Conservation (phyloP, 2,329 filamentous ascomycete genomes). For the Pseudonectria buxi region DNA sequence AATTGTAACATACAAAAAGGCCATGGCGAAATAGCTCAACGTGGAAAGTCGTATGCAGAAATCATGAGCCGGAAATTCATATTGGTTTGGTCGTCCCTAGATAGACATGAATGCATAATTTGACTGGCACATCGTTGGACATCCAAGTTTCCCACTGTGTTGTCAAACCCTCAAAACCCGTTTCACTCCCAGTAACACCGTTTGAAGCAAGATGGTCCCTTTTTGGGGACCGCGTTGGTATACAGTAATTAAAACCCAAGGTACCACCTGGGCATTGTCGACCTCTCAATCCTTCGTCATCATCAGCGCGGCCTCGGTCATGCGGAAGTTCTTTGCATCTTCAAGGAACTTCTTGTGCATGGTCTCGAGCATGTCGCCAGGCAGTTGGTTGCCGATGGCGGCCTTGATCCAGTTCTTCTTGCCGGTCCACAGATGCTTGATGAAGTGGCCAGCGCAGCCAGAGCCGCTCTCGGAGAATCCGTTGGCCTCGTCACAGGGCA, state of each 20-base stretch:
- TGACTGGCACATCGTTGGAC: slow-evolving; percentile 9
- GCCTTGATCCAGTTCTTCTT: slow-evolving; percentile 34
- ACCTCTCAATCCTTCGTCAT: slow-evolving; percentile 15
- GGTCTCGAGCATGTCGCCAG: slow-evolving; percentile 28
- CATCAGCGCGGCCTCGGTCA: slow-evolving; percentile 31
- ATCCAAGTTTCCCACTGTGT: slow-evolving; percentile 17
- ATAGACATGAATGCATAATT: slow-evolving; percentile 4
- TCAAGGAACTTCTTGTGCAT: slow-evolving; percentile 30
- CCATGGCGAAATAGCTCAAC: too few relatives aligned
- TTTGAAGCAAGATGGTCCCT: slow-evolving; percentile 13
- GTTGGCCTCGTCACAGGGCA: slow-evolving; percentile 37
- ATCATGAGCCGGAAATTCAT: slow-evolving; percentile 5
- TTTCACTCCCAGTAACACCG: slow-evolving; percentile 11
- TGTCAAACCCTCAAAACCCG: slow-evolving; percentile 12
- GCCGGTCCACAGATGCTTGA: slow-evolving; percentile 38
- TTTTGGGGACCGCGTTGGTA: slow-evolving; percentile 12
- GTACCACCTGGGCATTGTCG: slow-evolving; percentile 12
- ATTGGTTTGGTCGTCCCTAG: slow-evolving; percentile 8
- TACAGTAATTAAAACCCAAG: slow-evolving; percentile 22
- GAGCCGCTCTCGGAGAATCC: slow-evolving; percentile 33
- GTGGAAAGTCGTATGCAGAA: too few relatives aligned
- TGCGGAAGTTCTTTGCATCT: slow-evolving; percentile 29
- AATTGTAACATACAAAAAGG: too few relatives aligned
- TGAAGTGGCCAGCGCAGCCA: slow-evolving; percentile 34
- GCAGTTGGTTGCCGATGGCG: slow-evolving; percentile 31